These are phyloP conservation scores for Fusarium foetens DNA, from an alignment of 2,329 filamentous ascomycete genomes.

Conservation along the genomic window DNA sequence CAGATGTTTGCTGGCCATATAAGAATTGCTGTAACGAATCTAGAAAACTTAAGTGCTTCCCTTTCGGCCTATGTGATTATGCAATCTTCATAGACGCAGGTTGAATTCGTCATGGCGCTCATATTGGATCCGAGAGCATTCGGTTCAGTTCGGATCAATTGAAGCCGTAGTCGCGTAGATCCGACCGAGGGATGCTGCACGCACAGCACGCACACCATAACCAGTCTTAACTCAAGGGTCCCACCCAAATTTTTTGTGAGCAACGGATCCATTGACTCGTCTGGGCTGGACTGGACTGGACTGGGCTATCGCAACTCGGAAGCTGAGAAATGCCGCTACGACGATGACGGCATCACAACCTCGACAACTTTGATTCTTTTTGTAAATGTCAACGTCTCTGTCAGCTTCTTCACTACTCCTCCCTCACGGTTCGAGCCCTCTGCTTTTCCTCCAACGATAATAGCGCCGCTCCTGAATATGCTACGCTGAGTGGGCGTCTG, in stretches of 20 bases:
- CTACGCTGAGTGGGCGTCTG: constrained; percentile 39
- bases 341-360: constrained; percentile 49
- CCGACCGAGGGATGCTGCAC: constrained; percentile 33
- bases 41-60: background rate
- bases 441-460: constrained; percentile 22
- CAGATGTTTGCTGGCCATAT: background rate
- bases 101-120: constrained; percentile 2
- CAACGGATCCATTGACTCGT: constrained; percentile 1
- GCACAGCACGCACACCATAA: background rate
- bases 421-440: constrained; percentile 4
- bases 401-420: constrained; percentile 19
- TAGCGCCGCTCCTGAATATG: constrained; percentile 46
- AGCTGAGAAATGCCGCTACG: constrained; percentile 49
- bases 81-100: background rate
- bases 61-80: background rate
- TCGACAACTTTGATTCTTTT: constrained; percentile 35
- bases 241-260: constrained; percentile 41
- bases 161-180: constrained; percentile 29
- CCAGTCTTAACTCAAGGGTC: constrained; percentile 24
- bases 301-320: constrained; percentile 41
- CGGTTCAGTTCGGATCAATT: constrained; percentile 35
- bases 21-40: background rate
- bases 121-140: constrained; percentile 22
- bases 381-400: constrained; percentile 23
- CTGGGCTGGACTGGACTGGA: background rate